These are phyloP conservation scores for Amphibolis antarctica DNA, from an alignment of 106 monocot genomes.

Conservation along the genomic window DNA sequence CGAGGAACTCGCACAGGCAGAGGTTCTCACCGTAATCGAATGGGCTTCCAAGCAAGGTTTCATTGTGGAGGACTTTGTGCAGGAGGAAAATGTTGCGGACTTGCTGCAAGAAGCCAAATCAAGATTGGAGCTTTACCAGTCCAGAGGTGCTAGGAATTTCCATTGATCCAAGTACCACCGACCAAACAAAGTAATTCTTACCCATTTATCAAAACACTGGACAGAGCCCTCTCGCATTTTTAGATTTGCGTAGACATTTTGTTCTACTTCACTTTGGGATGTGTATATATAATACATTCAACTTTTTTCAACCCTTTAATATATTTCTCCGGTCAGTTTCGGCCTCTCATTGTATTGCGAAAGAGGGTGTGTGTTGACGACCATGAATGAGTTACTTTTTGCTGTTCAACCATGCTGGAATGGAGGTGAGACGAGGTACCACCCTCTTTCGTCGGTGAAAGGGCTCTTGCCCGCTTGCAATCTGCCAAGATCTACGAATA, in stretches of 20 bases:
- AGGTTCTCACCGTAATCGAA: conserved; percentile 56
- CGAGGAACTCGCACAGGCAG: conserved; percentile 60
- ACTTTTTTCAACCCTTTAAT: neutral
- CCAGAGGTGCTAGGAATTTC: conserved; percentile 50
- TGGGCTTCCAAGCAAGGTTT: conserved; percentile 62
- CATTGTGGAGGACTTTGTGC: conserved; percentile 49
- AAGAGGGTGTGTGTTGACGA: neutral
- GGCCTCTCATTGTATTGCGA: no score
- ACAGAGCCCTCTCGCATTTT: neutral
- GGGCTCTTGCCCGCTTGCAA: no score
- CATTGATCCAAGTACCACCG: conserved; percentile 21
- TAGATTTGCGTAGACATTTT: neutral
- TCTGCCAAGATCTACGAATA: no score
- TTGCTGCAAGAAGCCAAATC: conserved; percentile 60
- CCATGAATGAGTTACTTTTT: neutral
- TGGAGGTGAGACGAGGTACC: no score
- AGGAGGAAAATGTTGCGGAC: conserved; percentile 28
- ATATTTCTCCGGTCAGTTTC: no score
- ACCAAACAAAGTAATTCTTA: neutral
- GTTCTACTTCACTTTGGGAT: neutral
- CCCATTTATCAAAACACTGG: neutral
- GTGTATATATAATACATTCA: conserved; percentile 3
- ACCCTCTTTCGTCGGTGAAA: no score
- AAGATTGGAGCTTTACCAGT: conserved; percentile 82
- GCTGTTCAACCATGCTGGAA: no score